These are phyloP conservation scores for Purshia tridentata DNA, from an alignment of 306 rosid species.

Conservation along the genomic window DNA sequence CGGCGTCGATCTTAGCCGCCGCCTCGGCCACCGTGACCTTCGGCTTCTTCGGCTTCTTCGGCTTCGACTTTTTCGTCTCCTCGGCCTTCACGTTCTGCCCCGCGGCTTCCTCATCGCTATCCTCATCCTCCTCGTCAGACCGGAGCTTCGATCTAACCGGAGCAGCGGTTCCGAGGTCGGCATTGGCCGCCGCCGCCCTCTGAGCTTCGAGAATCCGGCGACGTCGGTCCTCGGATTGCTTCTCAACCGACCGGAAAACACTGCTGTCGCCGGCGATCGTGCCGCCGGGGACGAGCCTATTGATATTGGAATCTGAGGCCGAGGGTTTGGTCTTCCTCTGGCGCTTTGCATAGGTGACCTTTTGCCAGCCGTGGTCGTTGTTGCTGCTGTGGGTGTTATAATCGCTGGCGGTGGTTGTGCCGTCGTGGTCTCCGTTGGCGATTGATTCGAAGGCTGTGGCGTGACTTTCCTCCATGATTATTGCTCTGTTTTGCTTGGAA, in stretches of 20 bases:
- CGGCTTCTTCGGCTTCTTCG: constrained; percentile 82
- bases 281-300: constrained; percentile 36
- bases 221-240: constrained; percentile 80
- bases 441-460: constrained; percentile 40
- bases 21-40: constrained; percentile 88
- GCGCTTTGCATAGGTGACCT: constrained; percentile 81
- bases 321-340: constrained; percentile 60
- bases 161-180: constrained; percentile 30
- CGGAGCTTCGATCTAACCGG: constrained; percentile 64
- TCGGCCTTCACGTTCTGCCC: constrained; percentile 53
- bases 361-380: constrained; percentile 89
- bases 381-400: constrained; percentile 13
- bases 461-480: constrained; percentile 54
- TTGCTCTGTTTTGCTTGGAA: neutral
- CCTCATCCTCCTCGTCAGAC: constrained; percentile 52
- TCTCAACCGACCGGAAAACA: constrained; percentile 73
- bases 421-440: constrained; percentile 29
- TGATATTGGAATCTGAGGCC: constrained; percentile 39
- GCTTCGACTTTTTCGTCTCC: constrained; percentile 77
- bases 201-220: constrained; percentile 66
- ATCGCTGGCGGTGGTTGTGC: constrained; percentile 8
- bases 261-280: constrained; percentile 36
- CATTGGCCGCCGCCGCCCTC: constrained; percentile 33
- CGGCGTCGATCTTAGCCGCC: constrained; percentile 72
- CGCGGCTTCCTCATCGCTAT: constrained; percentile 42